Evolutionary conservation across 2,329 filamentous ascomycete species (phyloP), one percentile per base, ranked within the genome.

Genomic region (Leptographium flavum): DNA sequence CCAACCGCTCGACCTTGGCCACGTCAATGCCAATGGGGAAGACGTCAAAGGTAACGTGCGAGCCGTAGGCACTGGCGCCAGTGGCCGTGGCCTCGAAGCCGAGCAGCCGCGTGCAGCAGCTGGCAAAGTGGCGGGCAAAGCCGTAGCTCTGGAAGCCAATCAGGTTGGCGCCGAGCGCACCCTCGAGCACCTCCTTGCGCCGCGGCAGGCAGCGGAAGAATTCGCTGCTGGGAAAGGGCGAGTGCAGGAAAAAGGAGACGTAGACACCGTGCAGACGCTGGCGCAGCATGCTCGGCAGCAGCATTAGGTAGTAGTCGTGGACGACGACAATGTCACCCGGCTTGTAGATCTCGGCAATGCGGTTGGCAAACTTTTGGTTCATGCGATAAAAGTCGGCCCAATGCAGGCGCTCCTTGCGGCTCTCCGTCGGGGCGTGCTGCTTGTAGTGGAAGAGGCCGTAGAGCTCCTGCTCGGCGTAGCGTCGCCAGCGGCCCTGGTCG

Each of bases 401-500:
- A 55, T 87, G 80, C 36, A 83, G 72, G 44, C 85, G 79, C 59
- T 92, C 85, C 17, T 79, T 78, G 53, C 83, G 79, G 31, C 87
- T 87, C 60, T 95, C 85, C 13, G 80, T 85, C 1, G 90, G 87
- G 60, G 88, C 86, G 58, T 94, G 85, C 58, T 92, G 86, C 65
- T 94, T 94, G 71, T 96, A 96, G 64, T 96, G 90, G 60, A 95
- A 87, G 10, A 95, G 73, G 1, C 86, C 87, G 65, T 94, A 95
- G 25, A 96, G 71, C 55, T 94, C 85, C 58, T 88, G 80, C 65
- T 95, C 87, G 15, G 88, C 87, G 62, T 92, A 96, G 35, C 83
- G 76, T 51, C 87, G 76, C 90, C 92, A 96, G 52, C 87, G 73
- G 28, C 72, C 70, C 65, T 95, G 88, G 55, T 94, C 84, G 54